A percentile compares a stretch with the other conserved stretches of the same genome.
These are phyloP conservation scores for Rhododendron simsii DNA, from an alignment of 148 eudicot species.

Conservation along the genomic window DNA sequence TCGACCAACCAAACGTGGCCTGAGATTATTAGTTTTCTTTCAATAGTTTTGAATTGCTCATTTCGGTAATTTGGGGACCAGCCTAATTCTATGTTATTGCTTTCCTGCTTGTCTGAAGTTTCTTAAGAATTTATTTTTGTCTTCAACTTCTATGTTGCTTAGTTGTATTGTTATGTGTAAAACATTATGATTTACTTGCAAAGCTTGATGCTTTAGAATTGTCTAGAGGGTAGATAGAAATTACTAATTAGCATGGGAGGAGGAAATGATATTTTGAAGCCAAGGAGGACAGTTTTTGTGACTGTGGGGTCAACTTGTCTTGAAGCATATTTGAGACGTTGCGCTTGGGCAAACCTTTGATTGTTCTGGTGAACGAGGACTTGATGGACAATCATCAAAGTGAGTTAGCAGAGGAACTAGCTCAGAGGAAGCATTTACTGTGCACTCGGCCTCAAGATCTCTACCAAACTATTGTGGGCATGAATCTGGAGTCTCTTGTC, in stretches of 20 bases:
- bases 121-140: neutral
- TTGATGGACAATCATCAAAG: constrained; percentile 93
- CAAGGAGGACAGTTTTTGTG: constrained; percentile 58
- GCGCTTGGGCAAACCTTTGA: constrained; percentile 49
- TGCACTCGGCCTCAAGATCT: constrained; percentile 71
- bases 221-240: neutral
- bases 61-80: neutral
- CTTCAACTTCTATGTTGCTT: neutral
- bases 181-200: neutral
- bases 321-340: constrained; percentile 89
- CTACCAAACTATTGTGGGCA: constrained; percentile 31
- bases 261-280: constrained; percentile 14
- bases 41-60: no score
- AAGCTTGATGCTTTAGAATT: neutral
- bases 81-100: neutral
- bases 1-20: neutral
- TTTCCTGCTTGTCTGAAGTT: neutral
- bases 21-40: neutral
- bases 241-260: constrained; percentile 32
- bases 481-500: constrained; percentile 45
- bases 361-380: constrained; percentile 87
- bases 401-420: constrained; percentile 82
- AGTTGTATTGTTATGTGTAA: neutral
- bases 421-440: constrained; percentile 61
- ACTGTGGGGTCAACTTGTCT: constrained; percentile 82